Evolutionary conservation across 2,329 filamentous ascomycete species (phyloP), one percentile per base, ranked within the genome.

Genomic region (Apiospora aurea): DNA sequence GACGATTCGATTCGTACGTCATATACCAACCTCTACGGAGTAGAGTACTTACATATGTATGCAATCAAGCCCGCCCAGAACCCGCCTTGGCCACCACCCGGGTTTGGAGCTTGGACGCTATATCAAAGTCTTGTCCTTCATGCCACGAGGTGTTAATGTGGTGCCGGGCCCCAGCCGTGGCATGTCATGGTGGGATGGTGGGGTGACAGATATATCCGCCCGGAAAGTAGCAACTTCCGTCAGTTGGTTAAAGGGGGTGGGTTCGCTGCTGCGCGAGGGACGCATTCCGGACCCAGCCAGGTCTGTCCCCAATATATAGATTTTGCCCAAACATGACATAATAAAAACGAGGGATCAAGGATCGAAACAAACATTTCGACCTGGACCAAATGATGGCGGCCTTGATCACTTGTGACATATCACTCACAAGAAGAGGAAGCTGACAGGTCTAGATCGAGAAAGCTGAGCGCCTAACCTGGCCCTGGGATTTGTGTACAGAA

Each of bases 111-210:
- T 72, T 71, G 64, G 69, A 71, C 16, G 70, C 49, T 69, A 72
- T 47, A 74, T 74, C 75, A 76, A 71, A 74, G 72, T 70, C 49
- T 61, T 61, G 53, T 38, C 18, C 10, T 61, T 61, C 53, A 61
- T 61, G 53, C 53, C 53, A 61, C 53, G 53, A 61, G 53, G 29
- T 41, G 49, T 51, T 14, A 51, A 26, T 51, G 49, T 51, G 49
- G 49, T 51, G n/a, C 46, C 46, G 16, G 11, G 11, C n/a, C n/a
- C 49, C 49, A 51, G 49, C 49, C n/a, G n/a, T 64, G 57, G 57
- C 57, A 64, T 64, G 34, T 64, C 57, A 64, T 64, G 57, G 57
- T 41, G 57, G 29, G 57, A 41, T 64, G 21, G 57, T 64, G 57
- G 57, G 34, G 57, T 61, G 53, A 61, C 53, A 34, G 34, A 38